Evolutionary conservation across 768 basidiomycete genomes (phyloP).

Genomic region (Lactifluus pinguis): DNA sequence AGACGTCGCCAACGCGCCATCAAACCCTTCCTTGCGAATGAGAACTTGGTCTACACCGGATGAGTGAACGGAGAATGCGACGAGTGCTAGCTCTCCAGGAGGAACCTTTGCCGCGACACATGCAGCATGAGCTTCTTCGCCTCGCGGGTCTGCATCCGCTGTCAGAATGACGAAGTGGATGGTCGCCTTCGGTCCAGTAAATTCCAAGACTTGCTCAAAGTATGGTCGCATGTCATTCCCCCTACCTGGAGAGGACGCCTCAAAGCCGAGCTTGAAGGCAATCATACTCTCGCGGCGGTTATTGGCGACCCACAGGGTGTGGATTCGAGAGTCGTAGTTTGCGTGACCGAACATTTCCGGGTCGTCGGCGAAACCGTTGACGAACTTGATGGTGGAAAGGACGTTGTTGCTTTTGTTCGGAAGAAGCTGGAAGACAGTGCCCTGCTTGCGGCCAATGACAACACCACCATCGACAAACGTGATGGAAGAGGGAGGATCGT

Average conservation of each 20-base stretch:
- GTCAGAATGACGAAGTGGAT: constrained; percentile 87
- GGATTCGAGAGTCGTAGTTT: constrained; percentile 76
- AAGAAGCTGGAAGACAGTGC: constrained; percentile 76
- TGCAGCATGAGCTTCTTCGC: constrained; percentile 75
- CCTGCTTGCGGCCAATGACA: constrained; percentile 74
- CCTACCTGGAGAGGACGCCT: constrained; percentile 43
- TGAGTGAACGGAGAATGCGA: constrained; percentile 84
- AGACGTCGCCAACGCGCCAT: constrained; percentile 49
- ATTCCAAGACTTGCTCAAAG: constrained; percentile 79
- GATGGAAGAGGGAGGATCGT: constrained; percentile 73
- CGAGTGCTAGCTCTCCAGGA: constrained; percentile 68
- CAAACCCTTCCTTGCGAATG: constrained; percentile 80
- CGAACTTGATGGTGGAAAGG: constrained; percentile 71
- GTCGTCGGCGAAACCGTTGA: constrained; percentile 62
- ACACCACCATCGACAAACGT: constrained; percentile 84
- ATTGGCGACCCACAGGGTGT: constrained; percentile 83
- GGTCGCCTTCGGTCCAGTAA: constrained; percentile 72
- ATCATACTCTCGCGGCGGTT: constrained; percentile 78
- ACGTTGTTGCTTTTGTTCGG: constrained; percentile 66
- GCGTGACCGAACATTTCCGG: constrained; percentile 84
- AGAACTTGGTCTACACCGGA: constrained; percentile 85
- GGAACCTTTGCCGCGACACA: constrained; percentile 74
- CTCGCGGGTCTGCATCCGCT: constrained; percentile 73
- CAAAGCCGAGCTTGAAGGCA: constrained; percentile 66
- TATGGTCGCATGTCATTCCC: constrained; percentile 57